These are phyloP conservation scores for Fremontodendron californicum DNA, from an alignment of 345 rosid species.

Conservation along the genomic window DNA sequence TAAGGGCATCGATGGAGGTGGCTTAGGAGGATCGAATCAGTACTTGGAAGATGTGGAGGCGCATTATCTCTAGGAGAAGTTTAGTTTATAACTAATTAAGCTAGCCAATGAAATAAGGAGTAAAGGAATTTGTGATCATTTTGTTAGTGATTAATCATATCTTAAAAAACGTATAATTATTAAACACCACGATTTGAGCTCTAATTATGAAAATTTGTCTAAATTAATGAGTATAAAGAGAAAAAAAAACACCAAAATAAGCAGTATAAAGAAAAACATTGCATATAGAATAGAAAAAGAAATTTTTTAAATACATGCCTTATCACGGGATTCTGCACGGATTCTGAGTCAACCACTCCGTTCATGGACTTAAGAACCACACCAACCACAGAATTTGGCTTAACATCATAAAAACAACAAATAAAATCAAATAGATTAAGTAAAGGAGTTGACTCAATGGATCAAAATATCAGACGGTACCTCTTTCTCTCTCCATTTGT, in stretches of 20 bases:
- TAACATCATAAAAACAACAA: constrained; percentile 31
- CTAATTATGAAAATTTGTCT: no score
- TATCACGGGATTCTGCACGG: constrained; percentile 34
- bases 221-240: no score
- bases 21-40: constrained; percentile 38
- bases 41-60: constrained; percentile 34
- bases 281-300: neutral
- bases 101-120: no score
- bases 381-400: constrained; percentile 35
- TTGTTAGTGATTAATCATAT: no score
- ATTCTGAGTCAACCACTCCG: constrained; percentile 23
- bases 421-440: constrained; percentile 17
- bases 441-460: neutral
- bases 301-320: constrained; percentile 31
- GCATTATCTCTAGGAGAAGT: no score
- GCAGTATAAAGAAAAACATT: constrained; percentile 26
- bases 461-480: no score
- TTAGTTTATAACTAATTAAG: no score
- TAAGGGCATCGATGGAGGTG: constrained; percentile 57
- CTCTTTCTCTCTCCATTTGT: no score
- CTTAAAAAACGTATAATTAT: no score
- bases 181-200: no score
- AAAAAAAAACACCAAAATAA: constrained; percentile 16
- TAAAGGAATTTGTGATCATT: no score
- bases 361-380: constrained; percentile 23